phyloP scores from a whole-genome alignment of 1,284 basidiomycete genomes.

The Tilletia setariae region DNA sequence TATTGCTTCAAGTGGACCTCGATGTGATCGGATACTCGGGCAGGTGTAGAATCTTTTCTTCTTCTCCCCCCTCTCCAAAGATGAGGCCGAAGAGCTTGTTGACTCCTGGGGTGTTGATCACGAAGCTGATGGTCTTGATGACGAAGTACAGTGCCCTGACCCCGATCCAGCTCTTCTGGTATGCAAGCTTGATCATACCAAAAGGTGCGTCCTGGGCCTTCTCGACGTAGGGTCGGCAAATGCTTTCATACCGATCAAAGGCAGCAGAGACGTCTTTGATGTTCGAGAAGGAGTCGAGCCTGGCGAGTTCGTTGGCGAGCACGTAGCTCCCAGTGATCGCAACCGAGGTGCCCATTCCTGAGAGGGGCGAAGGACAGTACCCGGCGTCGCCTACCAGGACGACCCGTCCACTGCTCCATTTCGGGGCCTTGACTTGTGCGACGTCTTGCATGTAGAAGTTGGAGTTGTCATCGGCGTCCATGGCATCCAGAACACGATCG shows the following conservation, averaged over 20 bases:
- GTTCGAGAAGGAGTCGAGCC: slow-evolving; percentile 11
- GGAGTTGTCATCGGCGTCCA: slow-evolving; percentile 14
- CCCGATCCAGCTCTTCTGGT: slow-evolving; percentile 18
- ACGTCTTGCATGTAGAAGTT: slow-evolving; percentile 37
- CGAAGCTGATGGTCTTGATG: slow-evolving; percentile 8
- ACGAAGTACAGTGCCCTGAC: slow-evolving; percentile 18
- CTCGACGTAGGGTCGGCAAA: slow-evolving; percentile 28
- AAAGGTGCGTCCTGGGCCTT: slow-evolving; percentile 29
- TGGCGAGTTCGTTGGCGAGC: slow-evolving; percentile 32
- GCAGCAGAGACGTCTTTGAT: slow-evolving; percentile 21
- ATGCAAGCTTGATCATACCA: slow-evolving; percentile 24
- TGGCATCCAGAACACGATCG: slow-evolving; percentile 21
- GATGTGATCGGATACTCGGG: too few species aligned
- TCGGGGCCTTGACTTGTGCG: slow-evolving; percentile 30
- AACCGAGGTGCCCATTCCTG: slow-evolving; percentile 34
- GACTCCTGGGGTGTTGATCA: neutral
- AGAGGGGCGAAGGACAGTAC: slow-evolving; percentile 34
- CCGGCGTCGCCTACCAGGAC: slow-evolving; percentile 38
- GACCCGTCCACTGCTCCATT: slow-evolving; percentile 30
- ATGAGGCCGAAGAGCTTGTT: neutral
- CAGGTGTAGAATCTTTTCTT: too few species aligned
- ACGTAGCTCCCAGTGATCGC: slow-evolving; percentile 33
- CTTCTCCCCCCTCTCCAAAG: too few species aligned
- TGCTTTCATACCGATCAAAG: slow-evolving; percentile 27
- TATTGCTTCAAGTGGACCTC: too few species aligned